These are phyloP conservation scores for Exophiala sp. DNA, from an alignment of 2,329 filamentous ascomycete species.

Conservation along the genomic window DNA sequence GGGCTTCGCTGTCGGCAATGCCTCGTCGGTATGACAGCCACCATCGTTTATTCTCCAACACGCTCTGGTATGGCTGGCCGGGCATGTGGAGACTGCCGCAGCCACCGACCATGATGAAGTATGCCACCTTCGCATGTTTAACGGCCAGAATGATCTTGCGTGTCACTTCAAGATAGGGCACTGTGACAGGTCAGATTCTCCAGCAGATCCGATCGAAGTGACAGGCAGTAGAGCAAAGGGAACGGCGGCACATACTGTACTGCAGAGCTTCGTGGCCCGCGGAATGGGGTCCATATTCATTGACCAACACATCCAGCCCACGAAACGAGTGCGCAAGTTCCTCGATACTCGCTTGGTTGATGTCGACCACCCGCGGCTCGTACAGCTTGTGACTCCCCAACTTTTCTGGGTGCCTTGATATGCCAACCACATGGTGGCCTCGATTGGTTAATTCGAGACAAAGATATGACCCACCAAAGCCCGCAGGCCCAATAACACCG, in stretches of 20 bases:
- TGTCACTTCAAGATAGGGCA: conserved; percentile 2
- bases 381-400: background rate
- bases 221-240: background rate
- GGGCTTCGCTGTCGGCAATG: conserved; percentile 1
- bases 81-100: conserved; percentile 7
- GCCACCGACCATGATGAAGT: conserved; percentile 7
- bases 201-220: no score
- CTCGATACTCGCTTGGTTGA: background rate
- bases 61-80: background rate
- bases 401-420: conserved; percentile 29
- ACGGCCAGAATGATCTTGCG: conserved; percentile 5
- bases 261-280: conserved; percentile 1
- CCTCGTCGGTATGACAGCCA: conserved; percentile 1
- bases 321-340: background rate
- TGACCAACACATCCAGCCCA: background rate
- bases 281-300: conserved; percentile 4
- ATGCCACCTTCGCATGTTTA: background rate
- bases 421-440: conserved; percentile 33
- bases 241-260: background rate
- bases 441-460: conserved; percentile 30
- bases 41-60: background rate
- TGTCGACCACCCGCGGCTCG: no score
- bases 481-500: background rate
- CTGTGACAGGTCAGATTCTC: background rate
- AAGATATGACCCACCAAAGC: background rate